Percentiles rank a stretch among this genome's conserved stretches.
Conservation (phyloP, 768 basidiomycete species). For the Royoungia palumana region DNA sequence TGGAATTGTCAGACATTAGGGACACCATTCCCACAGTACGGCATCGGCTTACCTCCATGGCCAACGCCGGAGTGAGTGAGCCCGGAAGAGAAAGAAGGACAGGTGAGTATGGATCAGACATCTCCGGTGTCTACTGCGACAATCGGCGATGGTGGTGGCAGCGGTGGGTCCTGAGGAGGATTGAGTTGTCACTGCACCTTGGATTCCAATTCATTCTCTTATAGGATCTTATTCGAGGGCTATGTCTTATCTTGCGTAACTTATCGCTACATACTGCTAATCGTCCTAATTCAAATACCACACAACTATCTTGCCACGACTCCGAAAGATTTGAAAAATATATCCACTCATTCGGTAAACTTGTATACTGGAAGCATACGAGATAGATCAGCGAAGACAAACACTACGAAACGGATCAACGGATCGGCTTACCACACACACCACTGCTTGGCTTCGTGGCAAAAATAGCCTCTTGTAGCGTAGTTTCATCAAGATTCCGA, state of each 20-base stretch:
- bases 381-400: not conserved
- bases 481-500: constrained; percentile 51
- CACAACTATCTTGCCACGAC: not conserved
- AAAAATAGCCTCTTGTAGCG: constrained; percentile 67
- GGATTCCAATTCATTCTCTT: not conserved
- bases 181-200: no score
- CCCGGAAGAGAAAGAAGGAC: constrained; percentile 49
- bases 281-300: not conserved
- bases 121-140: constrained; percentile 9
- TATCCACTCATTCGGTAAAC: constrained; percentile 22
- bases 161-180: not conserved
- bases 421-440: constrained; percentile 62
- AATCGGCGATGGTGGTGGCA: not conserved
- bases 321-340: no score
- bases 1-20: not conserved
- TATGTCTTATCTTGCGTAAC: not conserved
- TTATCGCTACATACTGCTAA: not conserved
- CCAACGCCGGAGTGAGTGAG: constrained; percentile 53
- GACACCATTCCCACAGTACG: constrained; percentile 3
- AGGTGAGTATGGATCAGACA: constrained; percentile 45
- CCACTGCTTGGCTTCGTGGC: constrained; percentile 82
- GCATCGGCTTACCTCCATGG: constrained; percentile 51
- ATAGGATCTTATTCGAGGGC: no score
- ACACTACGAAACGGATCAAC: not conserved
- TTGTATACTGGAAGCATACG: constrained; percentile 23